Evolutionary conservation across 179 eudicot genomes (phyloP), one percentile per base, ranked within the genome.

Genomic region (Silene coronaria): DNA sequence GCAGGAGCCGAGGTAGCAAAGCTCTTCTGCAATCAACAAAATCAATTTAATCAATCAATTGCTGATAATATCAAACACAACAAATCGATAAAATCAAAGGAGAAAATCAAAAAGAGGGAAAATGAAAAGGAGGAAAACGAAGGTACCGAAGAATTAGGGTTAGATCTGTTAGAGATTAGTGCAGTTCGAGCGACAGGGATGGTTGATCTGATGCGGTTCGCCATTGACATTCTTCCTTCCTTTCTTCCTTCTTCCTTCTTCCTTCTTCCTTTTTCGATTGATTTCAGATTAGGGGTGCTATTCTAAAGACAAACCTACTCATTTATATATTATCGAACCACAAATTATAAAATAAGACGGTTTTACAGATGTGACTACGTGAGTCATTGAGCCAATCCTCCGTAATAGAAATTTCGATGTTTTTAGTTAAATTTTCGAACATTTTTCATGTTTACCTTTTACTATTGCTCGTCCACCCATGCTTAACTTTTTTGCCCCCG

Each of bases 161-260:
- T 76, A 67, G 84, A 81, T 32, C 45, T 11, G 14, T 1, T 0
- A 13, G 48, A 42, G 3, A 42, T 58, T 0, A 77, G 55, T 62
- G 75, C 57, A 17, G 78, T 84, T n/a, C 61, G 82, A 51, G 78
- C 28, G 34, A 82, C 80, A 51, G 88, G 82, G 62, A 87, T 38
- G 67, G 79, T 80, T 17, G 93, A 88, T 89, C 96, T 86, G 48
- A 93, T 61, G 22, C 98, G 97, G 60, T 88, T 83, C 45, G 87
- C 84, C 91, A 89, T 83, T 12, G 88, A 91, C 90, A 89, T 93
- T 83, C 5, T 32, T 66, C 12, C 7, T 66, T n/a, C 11, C 48
- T 42, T 42, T 13, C 3, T 2, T 36, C 2, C 45, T 36, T 11
- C 45, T 36, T 83, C 5, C n/a, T 66, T 3, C 7, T 66, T n/a